Conservation (phyloP, 768 basidiomycete genomes). For the Myochromella boudieri region DNA sequence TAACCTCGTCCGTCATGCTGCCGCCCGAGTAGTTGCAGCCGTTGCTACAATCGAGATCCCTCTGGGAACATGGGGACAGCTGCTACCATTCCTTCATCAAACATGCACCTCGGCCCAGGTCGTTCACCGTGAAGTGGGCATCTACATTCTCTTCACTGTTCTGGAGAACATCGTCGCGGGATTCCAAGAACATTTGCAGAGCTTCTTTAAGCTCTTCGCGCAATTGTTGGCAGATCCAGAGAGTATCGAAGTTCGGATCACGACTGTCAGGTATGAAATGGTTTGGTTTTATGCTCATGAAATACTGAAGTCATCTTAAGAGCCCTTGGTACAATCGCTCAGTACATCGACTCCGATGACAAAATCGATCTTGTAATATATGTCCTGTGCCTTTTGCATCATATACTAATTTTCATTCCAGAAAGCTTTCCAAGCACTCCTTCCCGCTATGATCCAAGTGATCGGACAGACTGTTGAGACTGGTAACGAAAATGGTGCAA, state of each 20-base stretch:
- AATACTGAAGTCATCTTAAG: constrained; percentile 33
- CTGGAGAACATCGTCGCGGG: constrained; percentile 90
- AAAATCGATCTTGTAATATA: constrained; percentile 77
- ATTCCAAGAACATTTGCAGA: constrained; percentile 73
- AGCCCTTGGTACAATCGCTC: constrained; percentile 89
- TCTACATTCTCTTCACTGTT: constrained; percentile 87
- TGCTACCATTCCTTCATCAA: constrained; percentile 84
- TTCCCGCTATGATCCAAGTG: constrained; percentile 87
- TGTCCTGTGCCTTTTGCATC: background rate
- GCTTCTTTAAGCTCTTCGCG: constrained; percentile 80
- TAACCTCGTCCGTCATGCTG: constrained; percentile 88
- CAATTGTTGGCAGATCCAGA: constrained; percentile 76
- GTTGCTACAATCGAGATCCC: constrained; percentile 89
- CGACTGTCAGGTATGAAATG: constrained; percentile 68
- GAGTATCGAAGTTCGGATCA: constrained; percentile 87
- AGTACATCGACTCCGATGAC: constrained; percentile 87
- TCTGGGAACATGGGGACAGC: constrained; percentile 75
- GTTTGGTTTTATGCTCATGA: background rate
- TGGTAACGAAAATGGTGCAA: constrained; percentile 77
- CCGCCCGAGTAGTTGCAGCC: constrained; percentile 89
- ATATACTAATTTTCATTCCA: constrained; percentile 24
- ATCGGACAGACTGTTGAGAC: constrained; percentile 80
- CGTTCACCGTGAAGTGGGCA: constrained; percentile 86
- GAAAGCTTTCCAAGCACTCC: constrained; percentile 85
- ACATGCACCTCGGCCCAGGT: constrained; percentile 68